These are phyloP conservation scores for Cercospora sesami DNA, from an alignment of 2,329 filamentous ascomycete genomes.

Conservation along the genomic window DNA sequence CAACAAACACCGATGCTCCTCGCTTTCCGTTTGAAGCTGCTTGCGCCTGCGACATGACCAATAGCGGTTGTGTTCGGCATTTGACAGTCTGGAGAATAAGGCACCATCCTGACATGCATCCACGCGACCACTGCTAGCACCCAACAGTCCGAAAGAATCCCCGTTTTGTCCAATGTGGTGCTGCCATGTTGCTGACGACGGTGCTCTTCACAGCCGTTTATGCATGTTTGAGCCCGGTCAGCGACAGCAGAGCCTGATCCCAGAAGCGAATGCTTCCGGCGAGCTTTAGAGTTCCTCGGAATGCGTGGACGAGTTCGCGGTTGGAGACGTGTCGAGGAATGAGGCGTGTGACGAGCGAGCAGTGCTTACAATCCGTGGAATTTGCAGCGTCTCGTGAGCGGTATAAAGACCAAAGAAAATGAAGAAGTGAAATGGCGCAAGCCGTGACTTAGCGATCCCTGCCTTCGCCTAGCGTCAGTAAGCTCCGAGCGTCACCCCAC, in stretches of 20 bases:
- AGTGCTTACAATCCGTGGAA: not conserved
- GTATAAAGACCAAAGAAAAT: not conserved
- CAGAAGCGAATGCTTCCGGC: not conserved
- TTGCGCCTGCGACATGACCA: slow-evolving; percentile 1
- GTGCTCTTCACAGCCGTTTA: not conserved
- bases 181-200: slow-evolving; percentile 1
- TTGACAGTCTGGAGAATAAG: not conserved
- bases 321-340: not conserved
- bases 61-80: not conserved
- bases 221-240: not conserved
- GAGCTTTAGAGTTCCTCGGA: not conserved
- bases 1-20: slow-evolving; percentile 38
- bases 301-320: not conserved
- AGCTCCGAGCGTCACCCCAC: not conserved
- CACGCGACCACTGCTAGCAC: not conserved
- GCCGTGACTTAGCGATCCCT: not conserved
- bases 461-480: not conserved
- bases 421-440: not conserved
- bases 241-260: not conserved
- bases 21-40: slow-evolving; percentile 36
- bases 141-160: not conserved
- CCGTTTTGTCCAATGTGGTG: not conserved
- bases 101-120: not conserved
- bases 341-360: not conserved
- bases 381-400: not conserved